phyloP scores from a whole-genome alignment of 1,139 yeast species.

The Geotrichum australiense region DNA sequence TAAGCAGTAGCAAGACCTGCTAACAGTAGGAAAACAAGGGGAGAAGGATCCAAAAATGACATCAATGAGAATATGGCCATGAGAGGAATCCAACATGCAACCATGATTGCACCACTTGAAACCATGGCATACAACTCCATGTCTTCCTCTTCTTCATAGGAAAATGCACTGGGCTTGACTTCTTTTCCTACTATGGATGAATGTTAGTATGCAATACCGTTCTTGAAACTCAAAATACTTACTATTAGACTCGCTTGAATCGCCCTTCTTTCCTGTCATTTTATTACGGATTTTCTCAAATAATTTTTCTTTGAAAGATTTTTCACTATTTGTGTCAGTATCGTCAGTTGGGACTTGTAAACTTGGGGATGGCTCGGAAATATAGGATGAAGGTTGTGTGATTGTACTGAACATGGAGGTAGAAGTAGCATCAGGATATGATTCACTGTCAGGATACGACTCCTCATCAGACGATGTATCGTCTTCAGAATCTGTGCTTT shows the following conservation, averaged over 20 bases:
- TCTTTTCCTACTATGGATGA: neutral
- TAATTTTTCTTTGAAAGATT: conserved; percentile 9
- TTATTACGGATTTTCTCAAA: conserved; percentile 11
- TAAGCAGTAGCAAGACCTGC: conserved; percentile 17
- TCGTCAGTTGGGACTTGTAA: too few relatives aligned
- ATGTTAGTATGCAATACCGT: neutral
- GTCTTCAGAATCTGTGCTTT: neutral
- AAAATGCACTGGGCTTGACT: neutral
- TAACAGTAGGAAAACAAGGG: conserved; percentile 14
- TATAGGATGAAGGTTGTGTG: neutral
- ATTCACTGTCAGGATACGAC: neutral
- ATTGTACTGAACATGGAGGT: neutral
- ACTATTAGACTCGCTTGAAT: neutral
- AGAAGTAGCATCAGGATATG: neutral
- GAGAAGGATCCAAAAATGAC: conserved; percentile 16
- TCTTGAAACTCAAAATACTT: neutral
- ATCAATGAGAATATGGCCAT: conserved; percentile 12
- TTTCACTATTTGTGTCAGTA: neutral
- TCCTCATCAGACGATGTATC: neutral
- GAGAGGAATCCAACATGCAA: conserved; percentile 17
- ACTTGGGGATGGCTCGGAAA: too few relatives aligned
- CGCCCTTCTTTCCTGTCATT: conserved; percentile 7
- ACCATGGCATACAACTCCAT: conserved; percentile 5
- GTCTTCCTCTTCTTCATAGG: neutral
- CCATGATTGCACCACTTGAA: conserved; percentile 15